Conservation (phyloP, 108 stramenopile species). For the Mayamaea pseudoterrestris region DNA sequence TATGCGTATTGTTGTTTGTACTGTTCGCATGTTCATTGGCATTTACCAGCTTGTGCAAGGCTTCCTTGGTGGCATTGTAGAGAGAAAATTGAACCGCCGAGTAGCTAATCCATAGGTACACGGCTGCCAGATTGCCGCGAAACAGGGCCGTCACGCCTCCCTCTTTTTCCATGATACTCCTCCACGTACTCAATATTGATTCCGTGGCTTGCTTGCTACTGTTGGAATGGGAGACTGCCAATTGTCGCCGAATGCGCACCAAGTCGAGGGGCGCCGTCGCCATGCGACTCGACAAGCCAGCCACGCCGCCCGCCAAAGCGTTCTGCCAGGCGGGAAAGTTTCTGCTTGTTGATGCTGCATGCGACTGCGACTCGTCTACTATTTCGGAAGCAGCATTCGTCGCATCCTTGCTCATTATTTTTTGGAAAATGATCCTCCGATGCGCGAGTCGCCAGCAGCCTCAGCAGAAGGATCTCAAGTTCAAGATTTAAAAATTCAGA, state of each 20-base stretch:
- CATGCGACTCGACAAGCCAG: constrained; percentile 35
- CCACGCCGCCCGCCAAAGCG: constrained; percentile 22
- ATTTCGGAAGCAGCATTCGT: no score
- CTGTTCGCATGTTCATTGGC: no score
- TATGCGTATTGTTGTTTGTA: no score
- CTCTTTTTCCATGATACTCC: constrained; percentile 48
- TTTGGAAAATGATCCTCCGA: no score
- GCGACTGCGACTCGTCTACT: no score
- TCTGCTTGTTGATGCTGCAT: no score
- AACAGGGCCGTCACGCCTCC: constrained; percentile 67
- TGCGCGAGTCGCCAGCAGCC: no score
- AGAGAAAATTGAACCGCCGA: constrained; percentile 76
- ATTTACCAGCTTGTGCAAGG: no score
- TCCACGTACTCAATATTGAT: constrained; percentile 8
- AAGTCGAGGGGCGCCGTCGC: constrained; percentile 88
- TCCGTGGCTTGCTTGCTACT: constrained; percentile 16
- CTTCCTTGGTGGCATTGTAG: constrained; percentile 1
- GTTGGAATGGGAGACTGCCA: constrained; percentile 25
- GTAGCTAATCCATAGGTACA: constrained; percentile 87
- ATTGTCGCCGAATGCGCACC: constrained; percentile 79
- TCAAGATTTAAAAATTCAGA: no score
- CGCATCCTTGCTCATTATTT: no score
- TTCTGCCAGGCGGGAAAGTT: constrained; percentile 39
- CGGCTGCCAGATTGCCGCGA: constrained; percentile 87
- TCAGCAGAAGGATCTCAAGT: no score